A percentile compares a stretch with the other conserved stretches of the same genome.
phyloP scores from a whole-genome alignment of 139 green algal genomes.

The Nannochloris sp. region DNA sequence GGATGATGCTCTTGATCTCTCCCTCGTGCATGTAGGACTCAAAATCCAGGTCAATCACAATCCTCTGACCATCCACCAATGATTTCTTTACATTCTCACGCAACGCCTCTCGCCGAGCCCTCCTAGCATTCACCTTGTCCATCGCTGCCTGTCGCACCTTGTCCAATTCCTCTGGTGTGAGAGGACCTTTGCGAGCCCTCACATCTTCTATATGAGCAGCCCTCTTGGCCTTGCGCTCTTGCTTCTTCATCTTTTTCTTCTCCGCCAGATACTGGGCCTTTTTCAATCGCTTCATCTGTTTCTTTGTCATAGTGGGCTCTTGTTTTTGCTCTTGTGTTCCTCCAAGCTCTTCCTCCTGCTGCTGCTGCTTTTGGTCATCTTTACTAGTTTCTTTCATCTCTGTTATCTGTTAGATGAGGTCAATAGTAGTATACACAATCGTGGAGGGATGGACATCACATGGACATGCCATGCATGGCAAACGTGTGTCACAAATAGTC shows the following conservation, averaged over 20 bases:
- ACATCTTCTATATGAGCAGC: constrained; percentile 6
- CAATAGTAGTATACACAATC: too few relatives aligned
- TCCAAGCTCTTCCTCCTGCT: not conserved
- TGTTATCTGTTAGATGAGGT: too few relatives aligned
- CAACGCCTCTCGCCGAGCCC: not conserved
- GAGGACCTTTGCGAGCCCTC: not conserved
- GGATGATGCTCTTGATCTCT: constrained; percentile 45
- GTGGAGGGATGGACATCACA: too few relatives aligned
- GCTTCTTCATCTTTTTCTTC: constrained; percentile 18
- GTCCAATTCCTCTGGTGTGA: constrained; percentile 4
- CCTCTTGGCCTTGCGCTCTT: constrained; percentile 7
- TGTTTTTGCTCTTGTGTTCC: not conserved
- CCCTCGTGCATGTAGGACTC: constrained; percentile 45
- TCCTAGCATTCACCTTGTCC: constrained; percentile 5
- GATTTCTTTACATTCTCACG: not conserved
- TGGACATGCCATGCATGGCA: too few relatives aligned
- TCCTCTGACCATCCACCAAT: constrained; percentile 27
- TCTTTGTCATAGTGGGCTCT: constrained; percentile 1
- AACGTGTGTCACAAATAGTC: too few relatives aligned
- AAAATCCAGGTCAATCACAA: constrained; percentile 72
- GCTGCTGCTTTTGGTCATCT: not conserved
- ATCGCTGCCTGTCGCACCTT: not conserved
- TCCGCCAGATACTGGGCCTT: not conserved
- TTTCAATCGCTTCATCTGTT: constrained; percentile 1
- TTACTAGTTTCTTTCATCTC: too few relatives aligned